These are phyloP conservation scores for Stagonosporopsis rhizophila DNA, from an alignment of 2,329 filamentous ascomycete genomes.

Conservation along the genomic window DNA sequence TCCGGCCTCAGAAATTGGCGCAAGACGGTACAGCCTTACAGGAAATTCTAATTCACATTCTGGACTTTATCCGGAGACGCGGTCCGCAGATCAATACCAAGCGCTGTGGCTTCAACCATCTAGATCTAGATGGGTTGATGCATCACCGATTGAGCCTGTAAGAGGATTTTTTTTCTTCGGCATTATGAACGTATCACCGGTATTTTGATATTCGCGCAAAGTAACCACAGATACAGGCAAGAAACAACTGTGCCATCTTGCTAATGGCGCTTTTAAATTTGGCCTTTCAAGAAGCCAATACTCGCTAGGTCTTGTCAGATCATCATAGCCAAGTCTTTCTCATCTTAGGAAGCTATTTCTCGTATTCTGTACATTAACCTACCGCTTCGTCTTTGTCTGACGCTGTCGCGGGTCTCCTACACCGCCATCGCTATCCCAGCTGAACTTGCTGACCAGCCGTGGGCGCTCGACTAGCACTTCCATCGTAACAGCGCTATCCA, in stretches of 20 bases:
- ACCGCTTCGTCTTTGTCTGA: background rate
- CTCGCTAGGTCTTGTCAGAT: background rate
- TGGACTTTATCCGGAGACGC: background rate
- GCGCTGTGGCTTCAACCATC: background rate
- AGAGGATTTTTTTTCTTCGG: background rate
- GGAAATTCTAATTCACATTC: background rate
- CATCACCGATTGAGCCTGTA: background rate
- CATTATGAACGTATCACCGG: background rate
- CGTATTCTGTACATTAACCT: background rate
- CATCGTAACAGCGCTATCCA: background rate
- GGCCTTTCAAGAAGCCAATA: background rate
- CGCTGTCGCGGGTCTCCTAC: background rate
- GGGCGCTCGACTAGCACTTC: background rate
- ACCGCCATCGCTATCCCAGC: conserved; percentile 3
- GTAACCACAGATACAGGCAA: background rate
- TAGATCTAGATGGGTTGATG: background rate
- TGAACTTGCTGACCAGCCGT: conserved; percentile 3
- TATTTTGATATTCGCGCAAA: background rate
- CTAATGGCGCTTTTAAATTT: background rate
- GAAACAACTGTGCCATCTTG: background rate
- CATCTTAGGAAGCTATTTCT: no score
- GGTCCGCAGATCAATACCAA: background rate
- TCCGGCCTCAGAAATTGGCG: background rate
- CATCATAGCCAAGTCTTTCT: background rate
- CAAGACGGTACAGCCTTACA: background rate